A percentile compares a stretch with the other conserved stretches of the same genome.
phyloP scores from a whole-genome alignment of 306 rosid genomes.

The Prinsepia uniflora region DNA sequence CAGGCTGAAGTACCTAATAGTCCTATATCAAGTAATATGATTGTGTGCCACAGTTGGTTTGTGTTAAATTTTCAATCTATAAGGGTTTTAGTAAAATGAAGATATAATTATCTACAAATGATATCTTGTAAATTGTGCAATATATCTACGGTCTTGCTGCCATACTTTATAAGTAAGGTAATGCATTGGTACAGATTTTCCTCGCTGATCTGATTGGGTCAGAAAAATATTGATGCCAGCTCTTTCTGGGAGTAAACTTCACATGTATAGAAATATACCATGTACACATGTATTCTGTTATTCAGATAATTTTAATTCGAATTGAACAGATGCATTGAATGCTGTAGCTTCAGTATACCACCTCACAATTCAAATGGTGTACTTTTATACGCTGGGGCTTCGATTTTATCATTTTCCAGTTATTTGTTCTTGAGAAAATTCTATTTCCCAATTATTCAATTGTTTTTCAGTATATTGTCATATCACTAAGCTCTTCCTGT shows the following conservation, averaged over 20 bases:
- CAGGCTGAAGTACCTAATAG: background rate
- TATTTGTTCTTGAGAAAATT: background rate
- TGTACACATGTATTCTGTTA: background rate
- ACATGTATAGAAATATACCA: background rate
- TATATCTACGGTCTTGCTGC: background rate
- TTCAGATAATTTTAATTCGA: background rate
- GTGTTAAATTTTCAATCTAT: too few relatives aligned
- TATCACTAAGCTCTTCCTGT: conserved; percentile 2
- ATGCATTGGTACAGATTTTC: background rate
- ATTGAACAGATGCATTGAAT: background rate
- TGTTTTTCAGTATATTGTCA: background rate
- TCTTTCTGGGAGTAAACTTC: background rate
- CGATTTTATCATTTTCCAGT: background rate
- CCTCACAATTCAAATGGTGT: background rate
- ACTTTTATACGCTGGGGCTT: background rate
- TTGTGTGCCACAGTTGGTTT: too few relatives aligned
- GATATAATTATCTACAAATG: background rate
- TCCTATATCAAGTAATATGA: background rate
- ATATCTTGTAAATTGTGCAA: background rate
- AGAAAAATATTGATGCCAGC: background rate
- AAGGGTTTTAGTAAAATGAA: background rate
- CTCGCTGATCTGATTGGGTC: background rate
- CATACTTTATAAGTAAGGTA: background rate
- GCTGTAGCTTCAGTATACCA: background rate
- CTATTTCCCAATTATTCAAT: background rate